Evolutionary conservation across 805 yeast species (phyloP).

Genomic region (Candida ascalaphidarum): DNA sequence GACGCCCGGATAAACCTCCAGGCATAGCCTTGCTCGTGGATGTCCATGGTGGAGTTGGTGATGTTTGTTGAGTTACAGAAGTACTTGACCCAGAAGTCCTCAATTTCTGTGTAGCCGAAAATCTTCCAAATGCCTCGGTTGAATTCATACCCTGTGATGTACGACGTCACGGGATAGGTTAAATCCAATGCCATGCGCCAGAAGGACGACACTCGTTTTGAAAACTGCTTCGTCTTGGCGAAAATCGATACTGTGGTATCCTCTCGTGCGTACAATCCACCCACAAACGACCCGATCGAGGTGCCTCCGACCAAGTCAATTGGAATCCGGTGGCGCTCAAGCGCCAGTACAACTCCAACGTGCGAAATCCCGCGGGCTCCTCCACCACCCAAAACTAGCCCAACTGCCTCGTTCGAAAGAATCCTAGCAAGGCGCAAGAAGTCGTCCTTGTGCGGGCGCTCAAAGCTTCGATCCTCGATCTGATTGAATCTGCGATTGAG

Average conservation of each 20-base stretch:
- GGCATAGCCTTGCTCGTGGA: conserved; percentile 85
- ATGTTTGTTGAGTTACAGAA: conserved; percentile 91
- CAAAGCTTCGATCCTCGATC: conserved; percentile 22
- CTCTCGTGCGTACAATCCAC: conserved; percentile 90
- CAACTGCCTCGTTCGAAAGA: conserved; percentile 87
- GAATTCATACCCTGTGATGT: conserved; percentile 95
- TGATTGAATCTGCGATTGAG: conserved; percentile 15
- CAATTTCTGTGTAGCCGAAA: conserved; percentile 86
- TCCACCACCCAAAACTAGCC: conserved; percentile 93
- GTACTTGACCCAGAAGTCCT: conserved; percentile 90
- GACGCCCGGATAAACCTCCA: conserved; percentile 96
- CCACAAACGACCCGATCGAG: conserved; percentile 91
- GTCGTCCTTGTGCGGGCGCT: conserved; percentile 79
- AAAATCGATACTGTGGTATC: conserved; percentile 86
- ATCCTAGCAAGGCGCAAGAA: conserved; percentile 85
- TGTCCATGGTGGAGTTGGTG: conserved; percentile 91
- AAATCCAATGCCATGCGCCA: conserved; percentile 84
- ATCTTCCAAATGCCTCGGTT: conserved; percentile 97
- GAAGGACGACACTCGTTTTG: conserved; percentile 69
- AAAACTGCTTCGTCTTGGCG: conserved; percentile 81
- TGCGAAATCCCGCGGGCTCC: conserved; percentile 95
- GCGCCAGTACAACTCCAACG: conserved; percentile 81
- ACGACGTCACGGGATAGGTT: conserved; percentile 90
- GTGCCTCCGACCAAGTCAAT: conserved; percentile 94
- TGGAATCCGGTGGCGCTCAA: conserved; percentile 90